Base-by-base conservation (phyloP, 176 grass and related monocot genomes). In the Luzula sylvatica region DNA sequence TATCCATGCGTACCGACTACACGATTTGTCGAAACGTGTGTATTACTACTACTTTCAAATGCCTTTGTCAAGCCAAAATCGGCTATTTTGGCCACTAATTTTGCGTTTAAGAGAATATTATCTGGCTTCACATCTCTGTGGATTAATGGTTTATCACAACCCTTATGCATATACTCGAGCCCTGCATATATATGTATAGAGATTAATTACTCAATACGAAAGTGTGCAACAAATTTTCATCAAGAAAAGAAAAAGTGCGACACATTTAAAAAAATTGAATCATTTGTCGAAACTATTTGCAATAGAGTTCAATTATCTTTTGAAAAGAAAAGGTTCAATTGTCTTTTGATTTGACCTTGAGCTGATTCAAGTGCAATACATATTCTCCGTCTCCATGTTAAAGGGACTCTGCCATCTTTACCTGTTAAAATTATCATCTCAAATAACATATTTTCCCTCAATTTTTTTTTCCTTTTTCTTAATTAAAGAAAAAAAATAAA, bases 41-140 rank as follows among this genome's bases (percentile, higher is more conserved):
- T 74, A 5, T 52, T 26, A 6, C 38, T 13, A 0, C 66, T 58
- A 0, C 3, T 7, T 4, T 35, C 4, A 26, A 77, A 71, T 14
- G 73, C 30, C 57, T 52, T 87, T 3, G 74, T 24, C 1, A 87
- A 3, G 16, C 78, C 83, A 29, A 87, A 87, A 29, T 87, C 74
- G 1, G 78, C 83, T 3, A 87, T 74, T 56, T 77, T 87, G 11
- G 83, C 83, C 42, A 82, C 59, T 0, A 78, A 6, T 1, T 53
- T 66, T 0, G 52, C 0, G 8, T 76, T 66, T 16, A 87, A 45
- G 0, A 76, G 52, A 17, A 87, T 77, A 18, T 87, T 81, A 3
- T 23, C 20, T 0, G 53, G n/a, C 53, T 81, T 81, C 27, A 87
- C 72, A 7, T 85, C 81, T 41, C 75, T 70, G 2, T 84, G 80